Conservation (phyloP, 2,329 filamentous ascomycete genomes). For the Talaromyces rugulosus region DNA sequence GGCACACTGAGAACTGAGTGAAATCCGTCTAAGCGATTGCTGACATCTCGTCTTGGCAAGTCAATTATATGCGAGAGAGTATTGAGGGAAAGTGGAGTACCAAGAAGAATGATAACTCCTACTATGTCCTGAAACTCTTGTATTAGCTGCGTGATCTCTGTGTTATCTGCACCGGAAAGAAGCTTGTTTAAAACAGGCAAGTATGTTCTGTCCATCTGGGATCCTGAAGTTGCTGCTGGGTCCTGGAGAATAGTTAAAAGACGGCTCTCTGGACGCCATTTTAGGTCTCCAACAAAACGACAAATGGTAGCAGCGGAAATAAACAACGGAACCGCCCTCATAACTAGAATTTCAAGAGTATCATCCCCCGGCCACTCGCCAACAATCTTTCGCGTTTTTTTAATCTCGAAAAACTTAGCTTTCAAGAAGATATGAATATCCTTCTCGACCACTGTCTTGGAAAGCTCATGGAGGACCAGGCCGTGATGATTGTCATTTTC, state of each 20-base stretch:
- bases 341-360: slow-evolving; percentile 20
- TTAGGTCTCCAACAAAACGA: slow-evolving; percentile 20
- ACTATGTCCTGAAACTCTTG: slow-evolving; percentile 19
- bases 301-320: slow-evolving; percentile 15
- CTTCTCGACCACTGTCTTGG: slow-evolving; percentile 13
- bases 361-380: slow-evolving; percentile 22
- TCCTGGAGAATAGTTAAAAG: slow-evolving; percentile 3
- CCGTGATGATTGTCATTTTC: slow-evolving; percentile 14
- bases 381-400: slow-evolving; percentile 8
- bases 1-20: slow-evolving; percentile 20
- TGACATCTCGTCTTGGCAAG: no score
- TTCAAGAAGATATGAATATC: slow-evolving; percentile 17
- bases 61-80: no score
- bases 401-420: slow-evolving; percentile 8
- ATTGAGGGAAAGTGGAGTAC: no score
- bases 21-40: slow-evolving; percentile 7
- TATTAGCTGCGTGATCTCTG: slow-evolving; percentile 11
- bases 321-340: slow-evolving; percentile 23
- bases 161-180: slow-evolving; percentile 13
- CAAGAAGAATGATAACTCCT: slow-evolving; percentile 15
- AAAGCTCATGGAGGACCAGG: slow-evolving; percentile 19
- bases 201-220: slow-evolving; percentile 25
- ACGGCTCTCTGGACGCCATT: slow-evolving; percentile 13
- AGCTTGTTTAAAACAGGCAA: slow-evolving; percentile 20
- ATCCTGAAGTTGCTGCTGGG: slow-evolving; percentile 10